Evolutionary conservation across 2,329 filamentous ascomycete genomes (phyloP).

Genomic region (Aspergillus ibericus): DNA sequence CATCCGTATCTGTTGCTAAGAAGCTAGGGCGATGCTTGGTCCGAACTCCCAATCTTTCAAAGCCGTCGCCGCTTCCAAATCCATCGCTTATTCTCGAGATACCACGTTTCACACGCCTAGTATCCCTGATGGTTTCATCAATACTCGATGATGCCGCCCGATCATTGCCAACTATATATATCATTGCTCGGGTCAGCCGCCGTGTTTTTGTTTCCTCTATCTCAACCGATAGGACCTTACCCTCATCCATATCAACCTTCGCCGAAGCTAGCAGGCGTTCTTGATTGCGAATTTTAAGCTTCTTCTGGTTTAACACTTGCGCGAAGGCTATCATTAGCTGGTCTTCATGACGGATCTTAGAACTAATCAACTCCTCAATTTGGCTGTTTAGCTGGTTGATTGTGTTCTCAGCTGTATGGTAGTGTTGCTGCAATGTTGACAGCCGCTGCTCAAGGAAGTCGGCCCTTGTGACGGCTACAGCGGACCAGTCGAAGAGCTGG

Average conservation of each 20-base stretch:
- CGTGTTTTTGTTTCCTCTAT: neutral
- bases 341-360: conserved; percentile 58
- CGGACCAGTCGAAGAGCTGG: conserved; percentile 58
- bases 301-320: conserved; percentile 62
- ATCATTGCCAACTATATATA: conserved; percentile 28
- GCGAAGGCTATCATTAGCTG: conserved; percentile 60
- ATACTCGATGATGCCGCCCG: conserved; percentile 18
- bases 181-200: neutral
- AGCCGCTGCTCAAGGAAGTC: conserved; percentile 44
- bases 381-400: conserved; percentile 55
- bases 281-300: conserved; percentile 64
- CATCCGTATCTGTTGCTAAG: conserved; percentile 26
- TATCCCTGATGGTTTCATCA: conserved; percentile 17
- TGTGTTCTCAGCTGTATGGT: conserved; percentile 49
- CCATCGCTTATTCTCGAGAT: conserved; percentile 22
- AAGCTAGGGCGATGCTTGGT: conserved; percentile 9
- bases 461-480: conserved; percentile 48
- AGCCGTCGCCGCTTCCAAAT: conserved; percentile 34
- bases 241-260: conserved; percentile 44
- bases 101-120: conserved; percentile 29
- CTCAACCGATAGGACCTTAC: conserved; percentile 22
- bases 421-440: conserved; percentile 41
- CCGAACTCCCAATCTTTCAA: conserved; percentile 40
- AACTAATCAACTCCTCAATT: conserved; percentile 57
- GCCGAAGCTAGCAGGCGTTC: conserved; percentile 56